Evolutionary conservation across 805 yeast species (phyloP).

Genomic region (Monosporozyma unispora): DNA sequence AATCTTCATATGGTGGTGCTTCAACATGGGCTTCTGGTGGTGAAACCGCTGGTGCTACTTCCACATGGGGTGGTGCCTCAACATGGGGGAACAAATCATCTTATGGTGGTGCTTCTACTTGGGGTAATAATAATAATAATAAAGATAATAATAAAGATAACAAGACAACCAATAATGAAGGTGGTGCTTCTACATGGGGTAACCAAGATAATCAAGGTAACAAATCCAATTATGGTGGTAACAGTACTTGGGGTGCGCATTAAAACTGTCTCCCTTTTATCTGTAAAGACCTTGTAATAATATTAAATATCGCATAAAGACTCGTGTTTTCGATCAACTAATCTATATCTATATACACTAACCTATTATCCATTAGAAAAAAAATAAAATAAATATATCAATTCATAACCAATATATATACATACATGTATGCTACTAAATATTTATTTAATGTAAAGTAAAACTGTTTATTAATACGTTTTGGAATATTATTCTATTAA

Average conservation of each 20-base stretch:
- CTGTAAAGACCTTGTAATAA: neutral
- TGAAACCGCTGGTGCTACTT: constrained; percentile 37
- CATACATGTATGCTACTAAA: too few relatives aligned
- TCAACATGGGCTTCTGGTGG: constrained; percentile 38
- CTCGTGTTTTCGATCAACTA: neutral
- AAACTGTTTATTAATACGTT: neutral
- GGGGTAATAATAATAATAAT: constrained; percentile 21
- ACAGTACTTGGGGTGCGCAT: constrained; percentile 29
- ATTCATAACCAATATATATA: neutral
- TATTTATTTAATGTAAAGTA: neutral
- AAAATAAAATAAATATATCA: too few relatives aligned
- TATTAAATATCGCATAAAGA: neutral
- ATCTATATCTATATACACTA: neutral
- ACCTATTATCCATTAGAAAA: neutral
- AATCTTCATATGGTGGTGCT: constrained; percentile 39
- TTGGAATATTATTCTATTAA: neutral
- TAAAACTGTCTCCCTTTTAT: neutral
- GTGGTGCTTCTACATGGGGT: constrained; percentile 38
- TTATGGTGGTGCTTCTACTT: constrained; percentile 35
- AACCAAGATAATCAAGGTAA: constrained; percentile 25
- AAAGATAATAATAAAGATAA: constrained; percentile 11
- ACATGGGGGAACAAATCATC: constrained; percentile 33
- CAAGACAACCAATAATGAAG: constrained; percentile 10
- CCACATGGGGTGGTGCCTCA: constrained; percentile 38
- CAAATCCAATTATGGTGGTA: constrained; percentile 22